These are phyloP conservation scores for Solanum piurae DNA, from an alignment of 257 asterid species.

Conservation along the genomic window DNA sequence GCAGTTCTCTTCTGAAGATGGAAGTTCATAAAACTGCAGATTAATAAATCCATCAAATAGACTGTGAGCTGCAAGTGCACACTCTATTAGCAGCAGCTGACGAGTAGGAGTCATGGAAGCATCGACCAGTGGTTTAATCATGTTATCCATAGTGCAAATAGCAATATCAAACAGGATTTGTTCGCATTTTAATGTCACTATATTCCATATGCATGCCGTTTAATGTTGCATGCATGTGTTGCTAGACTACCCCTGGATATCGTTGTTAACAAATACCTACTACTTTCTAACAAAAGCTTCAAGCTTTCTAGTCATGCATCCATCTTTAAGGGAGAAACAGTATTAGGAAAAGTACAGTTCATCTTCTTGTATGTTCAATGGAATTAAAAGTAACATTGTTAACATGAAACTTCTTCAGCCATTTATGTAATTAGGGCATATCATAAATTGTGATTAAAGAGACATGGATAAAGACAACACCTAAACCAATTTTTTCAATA, in stretches of 20 bases:
- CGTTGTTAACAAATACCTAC: background rate
- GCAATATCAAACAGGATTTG: background rate
- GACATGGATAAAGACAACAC: background rate
- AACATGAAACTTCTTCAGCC: background rate
- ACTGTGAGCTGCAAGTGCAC: background rate
- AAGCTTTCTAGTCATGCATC: background rate
- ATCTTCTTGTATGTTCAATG: background rate
- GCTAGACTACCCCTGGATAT: background rate
- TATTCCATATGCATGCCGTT: background rate
- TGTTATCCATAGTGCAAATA: background rate
- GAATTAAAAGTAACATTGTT: background rate
- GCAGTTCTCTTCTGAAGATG: background rate
- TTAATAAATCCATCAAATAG: background rate
- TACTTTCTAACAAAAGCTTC: background rate
- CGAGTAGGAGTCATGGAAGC: background rate
- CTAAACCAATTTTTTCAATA: background rate
- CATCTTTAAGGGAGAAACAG: background rate
- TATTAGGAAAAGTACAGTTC: background rate
- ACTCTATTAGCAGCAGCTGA: background rate
- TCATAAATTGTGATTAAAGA: background rate
- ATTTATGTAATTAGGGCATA: background rate
- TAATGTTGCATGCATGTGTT: background rate
- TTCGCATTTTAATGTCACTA: background rate
- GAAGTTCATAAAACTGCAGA: too few species aligned
- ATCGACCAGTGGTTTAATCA: background rate